A percentile compares a stretch with the other conserved stretches of the same genome.
These are phyloP conservation scores for Fusarium decemcellulare DNA, from an alignment of 2,329 filamentous ascomycete genomes.

Conservation along the genomic window DNA sequence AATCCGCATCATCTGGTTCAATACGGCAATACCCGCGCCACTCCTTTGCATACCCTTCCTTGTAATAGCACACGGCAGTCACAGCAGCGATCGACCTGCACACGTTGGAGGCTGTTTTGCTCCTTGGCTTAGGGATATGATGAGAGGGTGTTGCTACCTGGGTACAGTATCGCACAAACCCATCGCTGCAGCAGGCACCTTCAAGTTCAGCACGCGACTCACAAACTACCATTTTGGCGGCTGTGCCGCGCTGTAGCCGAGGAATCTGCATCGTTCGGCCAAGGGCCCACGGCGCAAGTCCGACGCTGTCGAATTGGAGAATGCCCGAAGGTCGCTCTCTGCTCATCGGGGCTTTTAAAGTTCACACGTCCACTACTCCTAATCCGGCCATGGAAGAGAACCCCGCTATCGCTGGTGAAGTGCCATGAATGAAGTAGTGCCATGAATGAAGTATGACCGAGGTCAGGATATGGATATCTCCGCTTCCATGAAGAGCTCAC, in stretches of 20 bases:
- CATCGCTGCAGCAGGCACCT: neutral
- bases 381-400: conserved; percentile 4
- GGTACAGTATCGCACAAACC: too few relatives aligned
- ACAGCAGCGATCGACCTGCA: neutral
- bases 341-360: conserved; percentile 2
- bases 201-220: conserved; percentile 3
- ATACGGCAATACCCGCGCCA: conserved; percentile 3
- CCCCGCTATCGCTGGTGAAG: conserved; percentile 6
- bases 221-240: neutral
- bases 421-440: conserved; percentile 14
- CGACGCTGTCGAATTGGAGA: conserved; percentile 14
- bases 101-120: neutral
- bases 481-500: neutral
- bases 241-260: conserved; percentile 13
- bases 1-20: neutral
- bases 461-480: neutral
- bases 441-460: conserved; percentile 20
- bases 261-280: conserved; percentile 8
- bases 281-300: neutral
- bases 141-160: too few relatives aligned
- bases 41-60: neutral
- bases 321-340: conserved; percentile 2
- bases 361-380: conserved; percentile 6
- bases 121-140: neutral
- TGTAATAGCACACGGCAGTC: neutral